phyloP scores from a whole-genome alignment of 2,329 filamentous ascomycete genomes.

The Tolypocladium inflatum region DNA sequence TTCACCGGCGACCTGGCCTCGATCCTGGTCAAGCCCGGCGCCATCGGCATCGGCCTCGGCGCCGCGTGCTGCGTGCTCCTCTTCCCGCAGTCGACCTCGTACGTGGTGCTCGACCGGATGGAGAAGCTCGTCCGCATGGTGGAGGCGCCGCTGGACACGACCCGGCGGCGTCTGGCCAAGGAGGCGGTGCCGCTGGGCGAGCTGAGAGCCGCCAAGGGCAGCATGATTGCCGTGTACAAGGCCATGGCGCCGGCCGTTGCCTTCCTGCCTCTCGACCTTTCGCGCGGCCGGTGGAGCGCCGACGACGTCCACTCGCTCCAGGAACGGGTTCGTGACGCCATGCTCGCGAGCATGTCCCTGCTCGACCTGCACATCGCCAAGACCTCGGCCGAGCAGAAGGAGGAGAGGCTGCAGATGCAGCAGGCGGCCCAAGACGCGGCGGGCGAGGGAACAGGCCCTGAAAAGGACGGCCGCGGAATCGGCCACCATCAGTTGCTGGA shows the following conservation, averaged over 20 bases:
- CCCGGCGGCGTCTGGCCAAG: conserved; percentile 11
- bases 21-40: conserved; percentile 32
- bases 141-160: conserved; percentile 20
- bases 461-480: conserved; percentile 7
- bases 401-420: conserved; percentile 4
- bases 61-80: conserved; percentile 32
- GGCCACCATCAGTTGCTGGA: conserved; percentile 20
- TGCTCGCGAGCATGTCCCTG: conserved; percentile 23
- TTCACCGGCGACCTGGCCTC: conserved; percentile 29
- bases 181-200: conserved; percentile 14
- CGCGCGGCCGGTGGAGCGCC: conserved; percentile 32
- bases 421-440: background rate
- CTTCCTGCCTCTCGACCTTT: conserved; percentile 37
- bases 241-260: conserved; percentile 26
- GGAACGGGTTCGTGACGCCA: conserved; percentile 22
- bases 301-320: conserved; percentile 30
- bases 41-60: conserved; percentile 34
- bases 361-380: conserved; percentile 32
- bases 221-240: conserved; percentile 25
- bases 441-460: background rate
- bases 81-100: conserved; percentile 40
- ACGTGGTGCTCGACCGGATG: conserved; percentile 26
- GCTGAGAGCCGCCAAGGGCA: conserved; percentile 15
- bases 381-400: conserved; percentile 11
- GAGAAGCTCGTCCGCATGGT: conserved; percentile 20